Conservation (phyloP, 345 rosid species). For the Cochlearia excelsa region DNA sequence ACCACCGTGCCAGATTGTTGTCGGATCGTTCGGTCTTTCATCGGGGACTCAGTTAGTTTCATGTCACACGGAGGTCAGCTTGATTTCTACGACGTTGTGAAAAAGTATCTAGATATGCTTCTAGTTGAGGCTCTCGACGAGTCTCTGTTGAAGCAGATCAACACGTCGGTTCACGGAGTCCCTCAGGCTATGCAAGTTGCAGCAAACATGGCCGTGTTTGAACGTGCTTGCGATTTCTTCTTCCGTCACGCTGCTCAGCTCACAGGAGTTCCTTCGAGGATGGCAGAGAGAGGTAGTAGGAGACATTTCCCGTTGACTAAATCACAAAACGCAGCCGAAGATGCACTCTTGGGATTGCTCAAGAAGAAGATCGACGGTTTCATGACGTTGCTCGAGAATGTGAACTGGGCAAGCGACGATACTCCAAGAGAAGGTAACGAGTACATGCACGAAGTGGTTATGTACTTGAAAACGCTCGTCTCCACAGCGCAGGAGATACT, state of each 20-base stretch:
- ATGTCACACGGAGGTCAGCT: constrained; percentile 96
- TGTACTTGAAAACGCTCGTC: constrained; percentile 85
- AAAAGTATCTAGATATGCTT: constrained; percentile 89
- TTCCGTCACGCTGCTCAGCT: constrained; percentile 95
- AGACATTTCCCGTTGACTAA: constrained; percentile 85
- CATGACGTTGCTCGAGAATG: constrained; percentile 89
- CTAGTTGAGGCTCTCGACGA: constrained; percentile 81
- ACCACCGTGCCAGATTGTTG: constrained; percentile 94
- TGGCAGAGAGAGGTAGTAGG: constrained; percentile 92
- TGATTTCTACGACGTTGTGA: constrained; percentile 85
- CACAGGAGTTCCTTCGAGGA: constrained; percentile 82
- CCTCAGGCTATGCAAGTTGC: constrained; percentile 98
- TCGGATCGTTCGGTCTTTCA: constrained; percentile 85
- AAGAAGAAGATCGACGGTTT: constrained; percentile 89
- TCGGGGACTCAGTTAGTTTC: constrained; percentile 94
- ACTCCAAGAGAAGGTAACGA: constrained; percentile 75
- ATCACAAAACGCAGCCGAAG: constrained; percentile 89
- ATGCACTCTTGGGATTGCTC: constrained; percentile 83
- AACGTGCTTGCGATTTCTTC: constrained; percentile 97
- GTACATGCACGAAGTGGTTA: constrained; percentile 87
- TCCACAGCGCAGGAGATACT: constrained; percentile 96
- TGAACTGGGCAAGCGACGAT: constrained; percentile 94
- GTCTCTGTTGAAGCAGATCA: constrained; percentile 74
- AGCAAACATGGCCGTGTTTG: constrained; percentile 93
- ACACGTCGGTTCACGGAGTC: constrained; percentile 75